Evolutionary conservation across 495 filamentous ascomycete genomes (phyloP).

Genomic region (Amphirosellinia nigrospora): DNA sequence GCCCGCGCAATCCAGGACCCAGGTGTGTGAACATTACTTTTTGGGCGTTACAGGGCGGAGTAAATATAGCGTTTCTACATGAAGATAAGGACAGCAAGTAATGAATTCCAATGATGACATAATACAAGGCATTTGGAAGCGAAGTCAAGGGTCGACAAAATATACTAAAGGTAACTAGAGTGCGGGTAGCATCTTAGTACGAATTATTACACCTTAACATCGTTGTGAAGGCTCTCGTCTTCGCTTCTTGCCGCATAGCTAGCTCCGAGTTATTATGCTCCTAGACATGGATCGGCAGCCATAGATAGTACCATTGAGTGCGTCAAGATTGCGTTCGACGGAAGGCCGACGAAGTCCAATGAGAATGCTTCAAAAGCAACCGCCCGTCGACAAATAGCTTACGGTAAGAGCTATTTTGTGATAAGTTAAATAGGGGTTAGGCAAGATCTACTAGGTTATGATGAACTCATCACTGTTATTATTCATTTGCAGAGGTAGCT

Average conservation of each 20-base stretch:
- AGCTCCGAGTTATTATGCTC: neutral
- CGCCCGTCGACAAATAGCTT: neutral
- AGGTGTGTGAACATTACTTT: neutral
- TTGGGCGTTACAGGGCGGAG: conserved; percentile 1
- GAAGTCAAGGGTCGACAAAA: neutral
- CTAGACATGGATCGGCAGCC: neutral
- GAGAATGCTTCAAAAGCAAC: neutral
- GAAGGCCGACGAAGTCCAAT: neutral
- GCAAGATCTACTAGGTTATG: neutral
- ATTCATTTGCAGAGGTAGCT: neutral
- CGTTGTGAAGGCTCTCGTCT: neutral
- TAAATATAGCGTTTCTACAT: neutral
- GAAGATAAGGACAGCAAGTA: conserved; percentile 2
- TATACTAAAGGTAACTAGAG: neutral
- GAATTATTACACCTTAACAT: neutral
- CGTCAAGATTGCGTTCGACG: neutral
- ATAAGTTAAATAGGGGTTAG: neutral
- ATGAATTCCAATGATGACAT: conserved; percentile 6
- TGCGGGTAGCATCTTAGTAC: neutral
- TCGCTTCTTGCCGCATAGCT: neutral
- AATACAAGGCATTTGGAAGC: neutral
- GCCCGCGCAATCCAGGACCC: neutral
- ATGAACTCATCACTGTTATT: neutral
- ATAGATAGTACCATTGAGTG: neutral
- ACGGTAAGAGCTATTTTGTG: neutral